Percentiles rank a stretch among this genome's conserved stretches.
These are phyloP conservation scores for Erodium trifolium DNA, from an alignment of 441 rosid species.

Conservation along the genomic window DNA sequence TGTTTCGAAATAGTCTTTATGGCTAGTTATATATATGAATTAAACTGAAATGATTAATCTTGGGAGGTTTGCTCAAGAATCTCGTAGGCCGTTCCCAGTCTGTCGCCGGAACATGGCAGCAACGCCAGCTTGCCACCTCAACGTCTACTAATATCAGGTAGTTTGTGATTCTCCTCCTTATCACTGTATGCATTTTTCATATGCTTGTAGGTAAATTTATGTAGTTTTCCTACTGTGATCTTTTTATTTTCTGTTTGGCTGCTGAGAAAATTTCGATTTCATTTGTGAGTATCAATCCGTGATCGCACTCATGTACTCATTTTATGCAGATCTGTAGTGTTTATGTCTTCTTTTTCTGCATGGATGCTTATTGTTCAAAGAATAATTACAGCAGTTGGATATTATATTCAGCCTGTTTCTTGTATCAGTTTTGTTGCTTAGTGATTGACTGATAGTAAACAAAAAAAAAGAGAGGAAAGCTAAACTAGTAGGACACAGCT, in stretches of 20 bases:
- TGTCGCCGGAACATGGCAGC: constrained; percentile 77
- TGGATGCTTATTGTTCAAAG: not conserved
- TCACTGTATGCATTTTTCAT: not conserved
- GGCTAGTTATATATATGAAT: too few species aligned
- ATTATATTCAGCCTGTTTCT: not conserved
- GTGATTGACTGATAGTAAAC: not conserved
- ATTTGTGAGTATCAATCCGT: not conserved
- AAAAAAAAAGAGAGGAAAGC: not conserved
- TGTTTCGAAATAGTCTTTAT: too few species aligned
- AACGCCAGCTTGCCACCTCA: constrained; percentile 95
- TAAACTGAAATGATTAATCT: constrained; percentile 15
- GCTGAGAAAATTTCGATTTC: too few species aligned
- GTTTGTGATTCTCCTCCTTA: not conserved
- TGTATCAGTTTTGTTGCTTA: too few species aligned
- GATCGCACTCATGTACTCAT: not conserved
- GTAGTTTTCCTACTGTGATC: not conserved
- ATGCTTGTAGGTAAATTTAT: not conserved
- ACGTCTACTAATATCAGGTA: constrained; percentile 96
- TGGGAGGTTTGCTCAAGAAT: constrained; percentile 71
- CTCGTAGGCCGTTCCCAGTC: constrained; percentile 69
- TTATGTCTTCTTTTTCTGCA: not conserved
- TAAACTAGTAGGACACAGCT: not conserved
- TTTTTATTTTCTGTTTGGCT: not conserved
- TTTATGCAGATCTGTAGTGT: not conserved
- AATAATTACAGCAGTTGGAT: not conserved